Evolutionary conservation across 108 stramenopile genomes (phyloP).

Genomic region (Hondaea fermentalgiana): DNA sequence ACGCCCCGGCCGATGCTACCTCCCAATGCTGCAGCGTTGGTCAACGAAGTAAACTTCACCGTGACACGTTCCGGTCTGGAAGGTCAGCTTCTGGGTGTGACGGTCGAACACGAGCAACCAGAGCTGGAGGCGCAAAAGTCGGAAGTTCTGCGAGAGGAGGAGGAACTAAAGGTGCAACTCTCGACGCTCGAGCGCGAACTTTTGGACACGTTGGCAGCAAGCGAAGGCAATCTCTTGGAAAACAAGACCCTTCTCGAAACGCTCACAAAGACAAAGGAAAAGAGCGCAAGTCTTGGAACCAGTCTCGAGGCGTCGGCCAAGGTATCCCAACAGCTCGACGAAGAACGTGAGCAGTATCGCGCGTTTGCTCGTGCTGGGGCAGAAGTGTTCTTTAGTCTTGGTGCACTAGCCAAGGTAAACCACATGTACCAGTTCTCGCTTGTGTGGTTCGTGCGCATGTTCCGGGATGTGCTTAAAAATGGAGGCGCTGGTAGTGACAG

Average conservation of each 20-base stretch:
- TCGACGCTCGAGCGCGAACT: slow-evolving; percentile 50
- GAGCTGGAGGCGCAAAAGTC: slow-evolving; percentile 53
- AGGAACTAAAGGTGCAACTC: slow-evolving; percentile 57
- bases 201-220: slow-evolving; percentile 47
- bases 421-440: slow-evolving; percentile 60
- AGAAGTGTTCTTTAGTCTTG: slow-evolving; percentile 47
- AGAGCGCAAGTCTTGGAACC: slow-evolving; percentile 36
- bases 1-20: slow-evolving; percentile 44
- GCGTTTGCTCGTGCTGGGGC: slow-evolving; percentile 41
- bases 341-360: slow-evolving; percentile 47
- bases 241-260: slow-evolving; percentile 50
- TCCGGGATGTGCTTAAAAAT: slow-evolving; percentile 25
- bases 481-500: not conserved
- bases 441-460: slow-evolving; percentile 40
- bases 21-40: slow-evolving; percentile 43
- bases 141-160: slow-evolving; percentile 48
- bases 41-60: slow-evolving; percentile 56
- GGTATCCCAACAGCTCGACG: slow-evolving; percentile 47
- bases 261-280: slow-evolving; percentile 50
- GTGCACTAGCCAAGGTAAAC: slow-evolving; percentile 29
- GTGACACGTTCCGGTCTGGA: slow-evolving; percentile 54
- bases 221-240: slow-evolving; percentile 55
- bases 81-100: slow-evolving; percentile 51
- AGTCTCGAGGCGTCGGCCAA: slow-evolving; percentile 40
- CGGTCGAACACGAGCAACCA: slow-evolving; percentile 52